Evolutionary conservation across 352 stramenopile genomes (phyloP).

Genomic region (Phytophthora sojae): DNA sequence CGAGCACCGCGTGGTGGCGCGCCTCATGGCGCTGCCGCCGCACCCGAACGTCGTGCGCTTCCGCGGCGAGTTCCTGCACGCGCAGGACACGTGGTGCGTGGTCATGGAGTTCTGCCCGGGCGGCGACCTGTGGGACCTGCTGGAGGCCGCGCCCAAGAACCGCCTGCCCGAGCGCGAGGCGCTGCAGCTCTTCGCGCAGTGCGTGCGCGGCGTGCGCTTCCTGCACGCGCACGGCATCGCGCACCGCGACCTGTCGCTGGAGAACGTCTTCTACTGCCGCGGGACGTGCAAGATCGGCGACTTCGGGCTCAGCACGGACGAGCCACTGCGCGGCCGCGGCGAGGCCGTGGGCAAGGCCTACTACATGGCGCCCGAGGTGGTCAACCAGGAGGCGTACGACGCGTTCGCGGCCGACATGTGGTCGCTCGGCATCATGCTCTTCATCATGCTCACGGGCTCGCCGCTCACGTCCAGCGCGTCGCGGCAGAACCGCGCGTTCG

Average conservation of each 20-base stretch:
- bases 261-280: constrained; percentile 55
- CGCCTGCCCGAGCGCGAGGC: constrained; percentile 33
- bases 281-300: constrained; percentile 57
- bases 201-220: constrained; percentile 45
- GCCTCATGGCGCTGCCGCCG: constrained; percentile 30
- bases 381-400: constrained; percentile 43
- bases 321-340: constrained; percentile 8
- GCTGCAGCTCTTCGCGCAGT: constrained; percentile 40
- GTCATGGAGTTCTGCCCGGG: constrained; percentile 65
- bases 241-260: background rate
- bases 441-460: constrained; percentile 77
- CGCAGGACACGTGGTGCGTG: constrained; percentile 48
- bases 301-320: constrained; percentile 58
- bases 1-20: constrained; percentile 39
- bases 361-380: constrained; percentile 39
- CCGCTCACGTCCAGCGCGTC: constrained; percentile 45
- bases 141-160: constrained; percentile 35
- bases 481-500: constrained; percentile 44
- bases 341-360: constrained; percentile 45
- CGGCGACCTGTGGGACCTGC: constrained; percentile 51
- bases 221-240: constrained; percentile 26
- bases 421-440: constrained; percentile 85
- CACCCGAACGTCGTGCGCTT: constrained; percentile 60
- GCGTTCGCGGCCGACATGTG: constrained; percentile 70
- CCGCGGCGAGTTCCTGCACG: constrained; percentile 51